Conservation (phyloP, 805 yeast species). For the Jamesozyma jinghongensis region DNA sequence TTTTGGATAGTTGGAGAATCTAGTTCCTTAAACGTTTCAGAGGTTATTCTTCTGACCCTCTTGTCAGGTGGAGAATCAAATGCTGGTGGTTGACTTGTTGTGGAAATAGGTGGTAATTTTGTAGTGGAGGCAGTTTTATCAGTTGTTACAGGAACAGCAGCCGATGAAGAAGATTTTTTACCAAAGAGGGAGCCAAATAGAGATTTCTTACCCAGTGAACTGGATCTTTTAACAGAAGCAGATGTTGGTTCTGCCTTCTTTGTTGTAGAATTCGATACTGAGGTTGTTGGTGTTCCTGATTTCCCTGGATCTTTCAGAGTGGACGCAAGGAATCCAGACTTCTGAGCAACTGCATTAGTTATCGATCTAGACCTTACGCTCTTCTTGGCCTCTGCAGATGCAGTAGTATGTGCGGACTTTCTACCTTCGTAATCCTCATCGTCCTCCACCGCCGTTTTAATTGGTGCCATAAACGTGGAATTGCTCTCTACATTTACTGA, state of each 20-base stretch:
- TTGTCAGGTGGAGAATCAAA: too few relatives aligned
- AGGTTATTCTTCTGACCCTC: too few relatives aligned
- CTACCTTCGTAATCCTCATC: not conserved
- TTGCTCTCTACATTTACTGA: not conserved
- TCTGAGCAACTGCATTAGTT: constrained; percentile 3
- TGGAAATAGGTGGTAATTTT: not conserved
- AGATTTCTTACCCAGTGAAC: constrained; percentile 19
- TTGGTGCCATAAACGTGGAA: too few relatives aligned
- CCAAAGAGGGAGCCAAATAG: constrained; percentile 24
- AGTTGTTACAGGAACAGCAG: not conserved
- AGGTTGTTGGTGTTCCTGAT: too few relatives aligned
- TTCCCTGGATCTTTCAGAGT: not conserved
- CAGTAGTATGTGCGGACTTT: not conserved
- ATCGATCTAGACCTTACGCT: constrained; percentile 2
- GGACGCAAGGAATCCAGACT: not conserved
- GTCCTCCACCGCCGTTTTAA: not conserved
- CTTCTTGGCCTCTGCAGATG: not conserved
- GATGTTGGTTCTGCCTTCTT: constrained; percentile 1
- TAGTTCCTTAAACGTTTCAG: too few relatives aligned
- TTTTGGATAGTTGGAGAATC: too few relatives aligned
- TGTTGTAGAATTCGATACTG: not conserved
- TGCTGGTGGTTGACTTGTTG: too few relatives aligned
- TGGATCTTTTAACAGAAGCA: constrained; percentile 9
- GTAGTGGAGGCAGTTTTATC: not conserved
- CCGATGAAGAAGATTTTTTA: constrained; percentile 9